phyloP scores from a whole-genome alignment of 2,329 filamentous ascomycete species.

The Epichloe glyceriae region DNA sequence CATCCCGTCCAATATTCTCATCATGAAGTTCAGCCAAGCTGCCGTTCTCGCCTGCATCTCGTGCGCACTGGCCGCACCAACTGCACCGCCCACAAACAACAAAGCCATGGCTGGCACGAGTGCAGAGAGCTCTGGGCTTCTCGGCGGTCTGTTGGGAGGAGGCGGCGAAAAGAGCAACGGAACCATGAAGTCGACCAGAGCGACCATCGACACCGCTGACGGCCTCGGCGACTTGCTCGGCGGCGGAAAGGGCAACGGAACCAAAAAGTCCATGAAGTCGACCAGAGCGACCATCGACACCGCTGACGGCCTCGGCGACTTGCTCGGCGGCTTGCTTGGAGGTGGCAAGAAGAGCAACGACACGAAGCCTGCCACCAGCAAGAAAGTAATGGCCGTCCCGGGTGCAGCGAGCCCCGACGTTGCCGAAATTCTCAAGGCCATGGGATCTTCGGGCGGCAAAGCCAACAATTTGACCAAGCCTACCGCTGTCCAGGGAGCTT shows the following conservation, averaged over 20 bases:
- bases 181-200: too few species aligned
- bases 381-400: neutral
- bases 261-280: too few species aligned
- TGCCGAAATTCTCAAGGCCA: neutral
- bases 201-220: too few species aligned
- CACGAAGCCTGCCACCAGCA: neutral
- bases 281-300: too few species aligned
- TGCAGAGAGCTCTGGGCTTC: neutral
- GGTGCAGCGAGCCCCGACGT: neutral
- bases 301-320: too few species aligned
- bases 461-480: neutral
- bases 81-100: neutral
- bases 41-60: constrained; percentile 1
- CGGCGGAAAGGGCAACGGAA: too few species aligned
- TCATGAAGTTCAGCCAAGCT: neutral
- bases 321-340: too few species aligned
- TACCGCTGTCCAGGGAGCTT: neutral
- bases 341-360: too few species aligned
- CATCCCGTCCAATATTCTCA: neutral
- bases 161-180: too few species aligned
- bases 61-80: neutral
- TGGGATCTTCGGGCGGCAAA: neutral
- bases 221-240: too few species aligned
- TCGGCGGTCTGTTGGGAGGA: too few species aligned
- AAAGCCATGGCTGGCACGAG: neutral